Evolutionary conservation across 2,329 filamentous ascomycete genomes (phyloP).

Genomic region (Aspergillus quadricinctus): DNA sequence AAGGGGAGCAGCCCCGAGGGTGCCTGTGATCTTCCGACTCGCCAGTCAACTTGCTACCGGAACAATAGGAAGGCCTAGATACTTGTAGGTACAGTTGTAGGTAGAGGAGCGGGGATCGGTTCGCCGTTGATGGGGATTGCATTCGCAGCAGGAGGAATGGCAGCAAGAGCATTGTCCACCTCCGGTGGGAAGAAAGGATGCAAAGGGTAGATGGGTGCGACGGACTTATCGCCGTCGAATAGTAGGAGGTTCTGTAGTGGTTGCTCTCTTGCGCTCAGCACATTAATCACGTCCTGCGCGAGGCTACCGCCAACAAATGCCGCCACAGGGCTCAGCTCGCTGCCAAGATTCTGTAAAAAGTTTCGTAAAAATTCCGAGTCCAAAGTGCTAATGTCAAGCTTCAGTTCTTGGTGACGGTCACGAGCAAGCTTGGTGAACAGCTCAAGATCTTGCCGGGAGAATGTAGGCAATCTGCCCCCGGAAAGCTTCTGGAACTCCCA

Average conservation of each 20-base stretch:
- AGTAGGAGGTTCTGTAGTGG: conserved; percentile 93
- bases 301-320: conserved; percentile 87
- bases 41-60: background rate
- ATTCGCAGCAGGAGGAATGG: conserved; percentile 24
- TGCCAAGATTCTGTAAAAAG: conserved; percentile 81
- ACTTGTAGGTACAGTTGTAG: background rate
- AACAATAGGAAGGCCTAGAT: background rate
- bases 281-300: conserved; percentile 96
- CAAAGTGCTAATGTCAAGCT: conserved; percentile 63
- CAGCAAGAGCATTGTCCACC: conserved; percentile 22
- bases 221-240: conserved; percentile 79
- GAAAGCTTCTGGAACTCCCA: conserved; percentile 75
- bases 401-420: conserved; percentile 70
- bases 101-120: background rate
- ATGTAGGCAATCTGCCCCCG: conserved; percentile 51
- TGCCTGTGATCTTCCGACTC: background rate
- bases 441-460: conserved; percentile 62
- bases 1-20: background rate
- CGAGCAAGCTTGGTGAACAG: conserved; percentile 73
- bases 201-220: conserved; percentile 74
- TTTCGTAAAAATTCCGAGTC: conserved; percentile 68
- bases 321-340: conserved; percentile 79
- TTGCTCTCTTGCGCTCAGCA: conserved; percentile 83
- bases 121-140: conserved; percentile 20
- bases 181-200: conserved; percentile 58